These are phyloP conservation scores for Chytridium lagenaria DNA, from an alignment of 371 early-diverging fungal genomes.

Conservation along the genomic window DNA sequence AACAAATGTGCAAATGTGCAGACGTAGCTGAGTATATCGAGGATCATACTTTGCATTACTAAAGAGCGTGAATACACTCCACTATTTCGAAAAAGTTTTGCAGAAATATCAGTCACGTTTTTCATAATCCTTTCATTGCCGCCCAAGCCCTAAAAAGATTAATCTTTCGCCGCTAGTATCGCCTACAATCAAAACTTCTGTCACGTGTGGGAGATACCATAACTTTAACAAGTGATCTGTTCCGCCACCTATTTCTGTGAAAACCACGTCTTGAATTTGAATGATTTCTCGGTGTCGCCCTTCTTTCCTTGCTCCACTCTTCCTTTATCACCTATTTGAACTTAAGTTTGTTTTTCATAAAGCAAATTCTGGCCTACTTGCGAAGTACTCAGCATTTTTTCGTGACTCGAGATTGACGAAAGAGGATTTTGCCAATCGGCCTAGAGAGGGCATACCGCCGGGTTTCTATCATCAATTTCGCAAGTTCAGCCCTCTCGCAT, in stretches of 20 bases:
- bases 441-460: slow-evolving; percentile 25
- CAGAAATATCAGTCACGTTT: slow-evolving; percentile 36
- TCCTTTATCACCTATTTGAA: slow-evolving; percentile 23
- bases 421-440: slow-evolving; percentile 47
- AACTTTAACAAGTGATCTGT: slow-evolving; percentile 49
- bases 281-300: slow-evolving; percentile 34
- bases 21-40: slow-evolving; percentile 49
- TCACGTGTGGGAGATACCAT: slow-evolving; percentile 58
- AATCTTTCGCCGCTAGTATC: background rate
- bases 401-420: slow-evolving; percentile 41
- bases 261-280: slow-evolving; percentile 51
- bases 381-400: slow-evolving; percentile 49
- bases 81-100: slow-evolving; percentile 44
- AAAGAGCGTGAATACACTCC: slow-evolving; percentile 42
- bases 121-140: slow-evolving; percentile 30
- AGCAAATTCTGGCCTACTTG: slow-evolving; percentile 19
- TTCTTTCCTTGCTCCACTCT: slow-evolving; percentile 20
- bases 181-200: slow-evolving; percentile 51
- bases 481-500: slow-evolving; percentile 55
- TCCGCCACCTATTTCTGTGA: slow-evolving; percentile 26
- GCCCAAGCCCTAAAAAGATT: slow-evolving; percentile 19
- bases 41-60: slow-evolving; percentile 44
- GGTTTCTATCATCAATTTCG: slow-evolving; percentile 47
- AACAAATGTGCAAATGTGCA: slow-evolving; percentile 44
- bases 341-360: background rate